Percentiles rank a stretch among this genome's conserved stretches.
phyloP scores from a whole-genome alignment of 1,139 yeast species.

The Schizosaccharomyces versatilis region DNA sequence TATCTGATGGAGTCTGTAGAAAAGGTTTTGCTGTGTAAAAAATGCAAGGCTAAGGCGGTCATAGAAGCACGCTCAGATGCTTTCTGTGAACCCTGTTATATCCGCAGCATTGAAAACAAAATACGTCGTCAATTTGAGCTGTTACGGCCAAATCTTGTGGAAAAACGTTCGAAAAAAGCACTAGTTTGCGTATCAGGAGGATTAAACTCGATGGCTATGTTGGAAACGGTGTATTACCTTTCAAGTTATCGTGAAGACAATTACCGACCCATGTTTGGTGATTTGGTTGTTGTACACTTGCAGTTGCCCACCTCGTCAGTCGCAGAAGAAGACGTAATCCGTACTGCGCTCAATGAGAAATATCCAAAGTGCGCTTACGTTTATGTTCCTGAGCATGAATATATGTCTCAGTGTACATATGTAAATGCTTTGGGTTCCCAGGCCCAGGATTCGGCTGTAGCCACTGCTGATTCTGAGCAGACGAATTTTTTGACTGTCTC shows the following conservation, averaged over 20 bases:
- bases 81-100: background rate
- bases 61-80: background rate
- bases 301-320: background rate
- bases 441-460: background rate
- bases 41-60: background rate
- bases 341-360: background rate
- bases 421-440: background rate
- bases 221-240: background rate
- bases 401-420: background rate
- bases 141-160: background rate
- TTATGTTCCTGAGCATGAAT: background rate
- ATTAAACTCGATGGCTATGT: background rate
- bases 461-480: background rate
- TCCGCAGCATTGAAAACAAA: background rate
- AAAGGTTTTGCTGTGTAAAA: background rate
- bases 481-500: background rate
- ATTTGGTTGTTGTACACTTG: background rate
- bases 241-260: background rate
- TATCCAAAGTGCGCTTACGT: background rate
- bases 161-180: background rate
- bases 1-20: too few relatives aligned
- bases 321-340: background rate
- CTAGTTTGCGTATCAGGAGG: background rate
- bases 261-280: constrained; percentile 2
- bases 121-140: constrained; percentile 2